phyloP scores from a whole-genome alignment of 305 asterid genomes.

The Galium porrigens region DNA sequence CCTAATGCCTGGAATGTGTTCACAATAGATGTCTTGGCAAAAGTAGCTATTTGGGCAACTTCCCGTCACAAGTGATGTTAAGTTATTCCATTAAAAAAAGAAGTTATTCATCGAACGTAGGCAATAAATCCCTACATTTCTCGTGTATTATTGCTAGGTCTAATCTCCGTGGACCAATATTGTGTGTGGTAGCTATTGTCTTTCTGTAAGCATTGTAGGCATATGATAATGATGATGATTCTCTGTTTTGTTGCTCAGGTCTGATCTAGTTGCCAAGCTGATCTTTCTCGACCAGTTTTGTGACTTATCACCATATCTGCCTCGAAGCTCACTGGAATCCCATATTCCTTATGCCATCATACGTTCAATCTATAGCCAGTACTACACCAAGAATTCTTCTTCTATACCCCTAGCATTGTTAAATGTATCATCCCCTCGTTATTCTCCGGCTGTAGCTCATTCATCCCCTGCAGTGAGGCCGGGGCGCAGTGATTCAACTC shows the following conservation, averaged over 20 bases:
- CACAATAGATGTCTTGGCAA: not conserved
- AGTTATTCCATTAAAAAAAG: not conserved
- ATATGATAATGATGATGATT: not conserved
- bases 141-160: not conserved
- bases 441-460: slow-evolving; percentile 73
- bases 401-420: slow-evolving; percentile 42
- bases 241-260: slow-evolving; percentile 29
- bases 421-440: slow-evolving; percentile 59
- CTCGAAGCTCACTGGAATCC: slow-evolving; percentile 72
- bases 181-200: not conserved
- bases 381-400: slow-evolving; percentile 46
- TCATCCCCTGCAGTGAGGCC: slow-evolving; percentile 60
- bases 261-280: slow-evolving; percentile 71
- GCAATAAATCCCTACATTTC: not conserved
- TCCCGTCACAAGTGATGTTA: not conserved
- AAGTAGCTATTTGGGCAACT: not conserved
- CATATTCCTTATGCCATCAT: slow-evolving; percentile 68
- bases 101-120: not conserved
- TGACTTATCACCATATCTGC: slow-evolving; percentile 70
- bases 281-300: slow-evolving; percentile 84
- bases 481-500: slow-evolving; percentile 37
- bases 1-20: not conserved
- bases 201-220: slow-evolving; percentile 4
- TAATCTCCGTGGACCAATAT: not conserved
- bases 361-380: slow-evolving; percentile 81